These are phyloP conservation scores for Cymbopogon flexuosus DNA, from an alignment of 202 grass and related monocot species.

Conservation along the genomic window DNA sequence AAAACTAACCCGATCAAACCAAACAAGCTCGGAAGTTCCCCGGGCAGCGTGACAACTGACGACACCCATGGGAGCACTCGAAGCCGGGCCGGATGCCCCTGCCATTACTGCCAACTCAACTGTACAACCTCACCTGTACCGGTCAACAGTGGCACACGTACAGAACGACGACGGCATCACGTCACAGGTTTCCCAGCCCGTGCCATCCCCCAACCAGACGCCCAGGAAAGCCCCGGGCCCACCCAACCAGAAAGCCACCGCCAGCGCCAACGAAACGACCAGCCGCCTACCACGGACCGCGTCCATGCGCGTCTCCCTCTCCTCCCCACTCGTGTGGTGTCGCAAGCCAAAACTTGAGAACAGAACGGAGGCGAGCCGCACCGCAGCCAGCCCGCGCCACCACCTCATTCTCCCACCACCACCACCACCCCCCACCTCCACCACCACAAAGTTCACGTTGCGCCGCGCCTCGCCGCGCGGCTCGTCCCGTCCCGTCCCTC, in stretches of 20 bases:
- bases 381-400: neutral
- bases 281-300: conserved; percentile 21
- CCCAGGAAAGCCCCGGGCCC: neutral
- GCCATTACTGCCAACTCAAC: neutral
- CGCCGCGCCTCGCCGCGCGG: neutral
- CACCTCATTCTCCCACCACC: neutral
- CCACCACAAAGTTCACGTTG: conserved; percentile 25
- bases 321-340: too few relatives aligned
- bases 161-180: neutral
- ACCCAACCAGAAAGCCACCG: conserved; percentile 5
- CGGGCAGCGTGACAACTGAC: too few relatives aligned
- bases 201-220: conserved; percentile 9
- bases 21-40: too few relatives aligned
- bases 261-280: neutral
- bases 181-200: neutral
- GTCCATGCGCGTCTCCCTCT: conserved; percentile 32
- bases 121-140: conserved; percentile 25
- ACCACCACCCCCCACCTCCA: neutral
- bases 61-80: too few relatives aligned
- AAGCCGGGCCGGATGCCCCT: neutral
- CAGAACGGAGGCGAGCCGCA: conserved; percentile 19
- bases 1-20: too few relatives aligned
- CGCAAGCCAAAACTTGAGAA: too few relatives aligned
- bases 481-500: neutral
- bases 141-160: neutral